These are phyloP conservation scores for Rossbeevera mucosa DNA, from an alignment of 768 basidiomycete species.

Conservation along the genomic window DNA sequence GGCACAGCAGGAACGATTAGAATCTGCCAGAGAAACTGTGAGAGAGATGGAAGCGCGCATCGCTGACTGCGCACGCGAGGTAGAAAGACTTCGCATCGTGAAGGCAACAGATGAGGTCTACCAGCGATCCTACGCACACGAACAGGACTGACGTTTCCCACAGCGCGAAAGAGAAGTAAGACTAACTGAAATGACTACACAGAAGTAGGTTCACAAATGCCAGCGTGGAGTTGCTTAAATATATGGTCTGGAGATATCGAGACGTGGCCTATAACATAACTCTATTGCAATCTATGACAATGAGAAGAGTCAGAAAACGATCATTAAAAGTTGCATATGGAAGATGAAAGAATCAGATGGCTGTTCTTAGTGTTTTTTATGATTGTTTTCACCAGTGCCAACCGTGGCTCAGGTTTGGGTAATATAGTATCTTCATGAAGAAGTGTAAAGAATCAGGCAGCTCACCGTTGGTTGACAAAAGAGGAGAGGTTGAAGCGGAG, in stretches of 20 bases:
- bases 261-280: not conserved
- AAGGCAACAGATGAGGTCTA: slow-evolving; percentile 63
- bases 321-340: not conserved
- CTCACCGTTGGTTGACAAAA: slow-evolving; percentile 14
- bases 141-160: slow-evolving; percentile 4
- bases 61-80: slow-evolving; percentile 67
- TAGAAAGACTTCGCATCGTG: slow-evolving; percentile 60
- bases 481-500: not conserved
- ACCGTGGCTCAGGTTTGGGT: slow-evolving; percentile 28
- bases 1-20: slow-evolving; percentile 45
- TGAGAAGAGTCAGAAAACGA: slow-evolving; percentile 11
- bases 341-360: slow-evolving; percentile 25
- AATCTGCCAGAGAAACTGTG: slow-evolving; percentile 49
- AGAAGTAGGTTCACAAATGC: slow-evolving; percentile 2
- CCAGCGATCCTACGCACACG: slow-evolving; percentile 4
- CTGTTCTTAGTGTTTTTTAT: slow-evolving; percentile 31
- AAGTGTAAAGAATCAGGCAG: not conserved
- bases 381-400: slow-evolving; percentile 29
- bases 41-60: slow-evolving; percentile 56
- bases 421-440: slow-evolving; percentile 22
- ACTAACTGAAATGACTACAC: slow-evolving; percentile 34
- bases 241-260: not conserved
- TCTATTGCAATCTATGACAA: not conserved
- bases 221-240: not conserved
- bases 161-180: slow-evolving; percentile 55